Evolutionary conservation across 257 asterid species (phyloP).

Genomic region (Mentha longifolia): DNA sequence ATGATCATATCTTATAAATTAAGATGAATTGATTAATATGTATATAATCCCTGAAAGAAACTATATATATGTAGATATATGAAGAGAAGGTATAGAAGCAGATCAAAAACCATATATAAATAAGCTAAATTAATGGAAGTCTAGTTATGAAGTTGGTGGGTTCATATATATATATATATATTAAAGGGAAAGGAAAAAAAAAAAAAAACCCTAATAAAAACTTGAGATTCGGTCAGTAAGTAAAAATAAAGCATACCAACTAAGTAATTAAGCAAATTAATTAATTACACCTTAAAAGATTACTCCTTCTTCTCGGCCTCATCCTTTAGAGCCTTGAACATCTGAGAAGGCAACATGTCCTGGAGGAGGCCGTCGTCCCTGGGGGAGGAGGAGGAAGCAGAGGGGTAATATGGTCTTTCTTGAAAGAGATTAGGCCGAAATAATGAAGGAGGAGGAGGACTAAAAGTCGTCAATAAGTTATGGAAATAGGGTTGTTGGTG

Average conservation of each 20-base stretch:
- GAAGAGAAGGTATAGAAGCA: too few species aligned
- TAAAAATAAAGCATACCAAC: constrained; percentile 32
- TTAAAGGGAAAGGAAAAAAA: constrained; percentile 31
- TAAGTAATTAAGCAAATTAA: constrained; percentile 31
- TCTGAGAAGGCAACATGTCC: constrained; percentile 71
- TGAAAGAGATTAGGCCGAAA: constrained; percentile 31
- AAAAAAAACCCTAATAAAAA: constrained; percentile 40
- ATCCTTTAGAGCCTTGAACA: constrained; percentile 45
- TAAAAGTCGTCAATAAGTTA: constrained; percentile 25
- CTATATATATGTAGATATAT: background rate
- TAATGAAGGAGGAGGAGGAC: background rate
- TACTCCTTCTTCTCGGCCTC: background rate
- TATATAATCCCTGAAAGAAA: background rate
- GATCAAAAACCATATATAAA: too few species aligned
- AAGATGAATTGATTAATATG: constrained; percentile 8
- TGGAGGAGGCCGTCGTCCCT: constrained; percentile 85
- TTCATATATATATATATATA: constrained; percentile 41
- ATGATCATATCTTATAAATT: background rate
- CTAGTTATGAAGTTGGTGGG: constrained; percentile 39
- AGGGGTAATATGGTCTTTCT: constrained; percentile 50
- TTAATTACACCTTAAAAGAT: background rate
- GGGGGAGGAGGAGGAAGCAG: constrained; percentile 31
- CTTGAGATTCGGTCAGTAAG: constrained; percentile 32
- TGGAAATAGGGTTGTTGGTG: constrained; percentile 51
- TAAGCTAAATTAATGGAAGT: constrained; percentile 21